Base-by-base conservation (phyloP, 2,329 filamentous ascomycete species). In the Chrysosporium queenslandicum region DNA sequence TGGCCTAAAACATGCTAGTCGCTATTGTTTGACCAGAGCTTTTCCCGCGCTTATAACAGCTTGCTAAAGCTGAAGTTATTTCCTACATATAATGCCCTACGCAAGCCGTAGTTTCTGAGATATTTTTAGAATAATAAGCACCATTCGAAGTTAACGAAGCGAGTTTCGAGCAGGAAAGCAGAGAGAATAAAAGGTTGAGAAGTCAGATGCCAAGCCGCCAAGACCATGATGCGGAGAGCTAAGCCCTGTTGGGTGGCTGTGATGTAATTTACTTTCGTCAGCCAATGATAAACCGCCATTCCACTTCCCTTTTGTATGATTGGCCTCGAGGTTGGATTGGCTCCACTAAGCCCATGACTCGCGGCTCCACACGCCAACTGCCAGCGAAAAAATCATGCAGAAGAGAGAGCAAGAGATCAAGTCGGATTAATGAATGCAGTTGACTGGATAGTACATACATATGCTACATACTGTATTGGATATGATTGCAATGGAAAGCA, bases 401-500 rank as follows among this genome's bases (percentile, higher is more conserved):
- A 30, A 36, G 7, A 36, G 32, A 30, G 27, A n/a, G n/a, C n/a
- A n/a, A n/a, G n/a, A n/a, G n/a, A n/a, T n/a, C n/a, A n/a, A 9
- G 27, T 14, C 20, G 12, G 37, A 2, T 41, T 16, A 46, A 46
- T 46, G 43, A 46, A 46, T 47, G 30, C 30, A 47, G 27, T 47
- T 25, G n/a, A 47, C 27, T 45, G n/a, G n/a, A n/a, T n/a, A n/a
- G n/a, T n/a, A n/a, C n/a, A n/a, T n/a, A 20, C 8, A 23, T 6
- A 40, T 8, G 23, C 37, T 21, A 45, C 23, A 14, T 30, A 30
- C 41, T 30, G 20, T 45, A 36, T 47, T 37, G 45, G 45, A 37
- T 47, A 47, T 47, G 43, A 46, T 36, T 46, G 20, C 43, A 47
- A 21, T 34, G 29, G 29, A 23, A 47, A 25, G n/a, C 20, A 12